Percentiles rank a stretch among this genome's conserved stretches.
phyloP scores from a whole-genome alignment of 768 basidiomycete species.

The Suillus alpinus region DNA sequence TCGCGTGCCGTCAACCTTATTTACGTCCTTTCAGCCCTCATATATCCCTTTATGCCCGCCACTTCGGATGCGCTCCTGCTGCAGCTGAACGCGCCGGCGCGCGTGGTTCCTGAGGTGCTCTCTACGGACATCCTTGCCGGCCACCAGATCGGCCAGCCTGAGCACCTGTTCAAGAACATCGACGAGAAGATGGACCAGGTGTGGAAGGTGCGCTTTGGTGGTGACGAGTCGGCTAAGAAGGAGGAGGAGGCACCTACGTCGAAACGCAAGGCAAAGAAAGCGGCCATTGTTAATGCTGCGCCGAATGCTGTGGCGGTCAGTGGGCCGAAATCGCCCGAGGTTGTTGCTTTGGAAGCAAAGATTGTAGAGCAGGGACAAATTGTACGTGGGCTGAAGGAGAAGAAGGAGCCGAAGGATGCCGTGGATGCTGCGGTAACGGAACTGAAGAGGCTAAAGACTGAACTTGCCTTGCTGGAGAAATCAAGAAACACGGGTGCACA shows the following conservation, averaged over 20 bases:
- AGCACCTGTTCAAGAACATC: slow-evolving; percentile 90
- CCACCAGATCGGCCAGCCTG: slow-evolving; percentile 82
- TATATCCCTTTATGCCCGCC: slow-evolving; percentile 96
- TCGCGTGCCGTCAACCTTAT: slow-evolving; percentile 91
- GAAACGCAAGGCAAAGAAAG: slow-evolving; percentile 56
- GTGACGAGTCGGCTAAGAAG: slow-evolving; percentile 43
- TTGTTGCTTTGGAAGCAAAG: slow-evolving; percentile 68
- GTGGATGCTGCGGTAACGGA: slow-evolving; percentile 50
- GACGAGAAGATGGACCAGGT: slow-evolving; percentile 85
- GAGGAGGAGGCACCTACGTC: slow-evolving; percentile 42
- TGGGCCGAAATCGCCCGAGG: slow-evolving; percentile 71
- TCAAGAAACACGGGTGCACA: not conserved
- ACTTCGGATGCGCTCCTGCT: slow-evolving; percentile 76
- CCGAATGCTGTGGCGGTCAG: slow-evolving; percentile 36
- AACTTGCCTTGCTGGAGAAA: slow-evolving; percentile 34
- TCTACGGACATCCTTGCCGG: slow-evolving; percentile 82
- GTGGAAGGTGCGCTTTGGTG: slow-evolving; percentile 81
- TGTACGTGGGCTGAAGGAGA: slow-evolving; percentile 67
- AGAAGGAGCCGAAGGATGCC: slow-evolving; percentile 43
- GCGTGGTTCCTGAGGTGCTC: slow-evolving; percentile 71
- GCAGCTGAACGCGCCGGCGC: slow-evolving; percentile 88
- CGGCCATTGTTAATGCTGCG: slow-evolving; percentile 44
- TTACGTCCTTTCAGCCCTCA: slow-evolving; percentile 79
- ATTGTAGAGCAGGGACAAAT: slow-evolving; percentile 72
- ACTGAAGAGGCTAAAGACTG: slow-evolving; percentile 64